These are phyloP conservation scores for Pilatotrama ljubarskyi DNA, from an alignment of 768 basidiomycete genomes.

Conservation along the genomic window DNA sequence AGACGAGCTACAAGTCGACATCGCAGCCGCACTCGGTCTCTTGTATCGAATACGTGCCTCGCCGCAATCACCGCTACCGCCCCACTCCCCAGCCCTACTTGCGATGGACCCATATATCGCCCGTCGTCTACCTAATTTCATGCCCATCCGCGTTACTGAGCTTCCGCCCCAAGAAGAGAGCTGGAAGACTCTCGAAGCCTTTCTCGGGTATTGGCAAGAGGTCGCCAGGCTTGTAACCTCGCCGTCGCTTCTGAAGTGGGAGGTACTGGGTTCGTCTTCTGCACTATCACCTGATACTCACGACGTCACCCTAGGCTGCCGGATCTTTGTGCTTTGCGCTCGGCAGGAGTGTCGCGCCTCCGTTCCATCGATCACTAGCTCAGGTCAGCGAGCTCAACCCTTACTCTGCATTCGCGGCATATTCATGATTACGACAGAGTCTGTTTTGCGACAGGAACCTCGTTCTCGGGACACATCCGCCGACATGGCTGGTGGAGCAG, in stretches of 20 bases:
- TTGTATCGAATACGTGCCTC: constrained; percentile 42
- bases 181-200: constrained; percentile 49
- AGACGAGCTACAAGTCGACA: constrained; percentile 38
- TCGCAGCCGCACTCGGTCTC: constrained; percentile 42
- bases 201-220: constrained; percentile 61
- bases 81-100: constrained; percentile 48
- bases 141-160: constrained; percentile 64
- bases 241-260: constrained; percentile 56
- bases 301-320: constrained; percentile 37
- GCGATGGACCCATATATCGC: constrained; percentile 70
- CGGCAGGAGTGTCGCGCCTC: constrained; percentile 39
- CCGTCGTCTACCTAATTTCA: constrained; percentile 63
- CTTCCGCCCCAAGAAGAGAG: constrained; percentile 49
- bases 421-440: constrained; percentile 39
- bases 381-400: constrained; percentile 45
- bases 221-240: constrained; percentile 46
- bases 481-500: constrained; percentile 57
- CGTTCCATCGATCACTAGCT: constrained; percentile 63
- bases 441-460: constrained; percentile 57
- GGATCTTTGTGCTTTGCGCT: constrained; percentile 48
- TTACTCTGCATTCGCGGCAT: constrained; percentile 1
- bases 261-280: constrained; percentile 40
- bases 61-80: constrained; percentile 38
- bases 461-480: constrained; percentile 51
- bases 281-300: not conserved